Base-by-base conservation (phyloP, 768 basidiomycete species). In the Terana coerulea region DNA sequence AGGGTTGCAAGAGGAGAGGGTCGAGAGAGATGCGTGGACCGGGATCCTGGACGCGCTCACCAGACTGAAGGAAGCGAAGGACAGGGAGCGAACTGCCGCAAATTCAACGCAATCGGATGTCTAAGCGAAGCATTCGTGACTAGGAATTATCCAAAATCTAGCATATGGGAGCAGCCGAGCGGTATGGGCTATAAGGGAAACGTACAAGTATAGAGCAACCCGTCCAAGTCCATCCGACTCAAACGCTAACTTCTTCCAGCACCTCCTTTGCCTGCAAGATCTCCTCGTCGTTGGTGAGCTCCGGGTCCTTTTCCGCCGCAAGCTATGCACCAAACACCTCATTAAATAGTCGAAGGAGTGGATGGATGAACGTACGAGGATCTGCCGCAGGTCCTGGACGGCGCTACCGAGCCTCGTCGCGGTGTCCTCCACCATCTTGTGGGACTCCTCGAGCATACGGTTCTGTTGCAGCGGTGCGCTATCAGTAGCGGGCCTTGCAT, bases 361-460 rank as follows among this genome's bases (percentile, higher is more conserved):
- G 14, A 28, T 56, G 58, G n/a, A n/a, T n/a, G n/a, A n/a, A 80
- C 88, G 55, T 65, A 94, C 91, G 47, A 91, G 65, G 40, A 91
- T 68, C 52, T 79, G 76, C 56, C 75, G 71, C 53, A 94, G 74
- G 49, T 88, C 87, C 50, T 72, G 81, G 26, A 74, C 73, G 28
- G 81, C 83, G 61, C 75, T 78, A 41, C 74, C 79, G n/a, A 91
- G 70, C 41, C 86, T 77, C 49, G 66, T 75, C 49, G 72, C 69
- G 19, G 84, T 77, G 63, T 92, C 88, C 45, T 69, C 69, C 53
- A 92, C 78, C 91, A 95, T 91, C 74, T 81, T 90, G 55, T 80
- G 71, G 36, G 85, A 84, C 72, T 95, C 91, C 51, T 88, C 83
- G 43, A 84, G 69, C 71, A 91, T 72, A 61, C 76, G 79, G 49